phyloP scores from a whole-genome alignment of 176 grass and related monocot species.

The Musa itinerans region DNA sequence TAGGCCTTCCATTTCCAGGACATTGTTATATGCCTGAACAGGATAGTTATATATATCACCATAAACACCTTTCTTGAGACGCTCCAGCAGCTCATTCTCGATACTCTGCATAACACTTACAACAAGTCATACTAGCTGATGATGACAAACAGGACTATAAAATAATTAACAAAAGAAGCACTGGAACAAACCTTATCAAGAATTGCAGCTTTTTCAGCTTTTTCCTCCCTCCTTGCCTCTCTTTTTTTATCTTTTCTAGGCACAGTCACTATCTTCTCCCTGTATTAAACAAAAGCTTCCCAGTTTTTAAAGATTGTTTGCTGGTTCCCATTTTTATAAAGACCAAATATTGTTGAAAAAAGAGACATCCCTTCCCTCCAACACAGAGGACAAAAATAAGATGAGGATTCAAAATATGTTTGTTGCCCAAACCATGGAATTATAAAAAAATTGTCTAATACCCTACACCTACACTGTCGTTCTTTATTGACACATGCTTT shows the following conservation, averaged over 20 bases:
- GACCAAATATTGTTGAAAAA: not conserved
- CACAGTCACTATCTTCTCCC: slow-evolving; percentile 91
- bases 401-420: not conserved
- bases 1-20: slow-evolving; percentile 40
- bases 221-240: slow-evolving; percentile 54
- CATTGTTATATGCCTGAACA: slow-evolving; percentile 29
- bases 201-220: slow-evolving; percentile 74
- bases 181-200: slow-evolving; percentile 58
- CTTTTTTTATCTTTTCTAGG: slow-evolving; percentile 64
- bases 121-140: slow-evolving; percentile 2
- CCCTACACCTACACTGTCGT: too few relatives aligned
- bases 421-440: too few relatives aligned
- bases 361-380: not conserved
- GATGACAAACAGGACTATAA: not conserved
- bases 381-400: not conserved
- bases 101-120: slow-evolving; percentile 40
- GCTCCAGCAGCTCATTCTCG: slow-evolving; percentile 80
- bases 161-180: not conserved
- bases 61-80: slow-evolving; percentile 84
- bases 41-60: slow-evolving; percentile 67
- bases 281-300: not conserved
- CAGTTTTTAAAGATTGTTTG: not conserved
- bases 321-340: too few relatives aligned
- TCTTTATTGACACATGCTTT: too few relatives aligned
- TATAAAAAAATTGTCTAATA: too few relatives aligned